Base-by-base conservation (phyloP, 768 basidiomycete genomes). In the Tulasnella sp. region DNA sequence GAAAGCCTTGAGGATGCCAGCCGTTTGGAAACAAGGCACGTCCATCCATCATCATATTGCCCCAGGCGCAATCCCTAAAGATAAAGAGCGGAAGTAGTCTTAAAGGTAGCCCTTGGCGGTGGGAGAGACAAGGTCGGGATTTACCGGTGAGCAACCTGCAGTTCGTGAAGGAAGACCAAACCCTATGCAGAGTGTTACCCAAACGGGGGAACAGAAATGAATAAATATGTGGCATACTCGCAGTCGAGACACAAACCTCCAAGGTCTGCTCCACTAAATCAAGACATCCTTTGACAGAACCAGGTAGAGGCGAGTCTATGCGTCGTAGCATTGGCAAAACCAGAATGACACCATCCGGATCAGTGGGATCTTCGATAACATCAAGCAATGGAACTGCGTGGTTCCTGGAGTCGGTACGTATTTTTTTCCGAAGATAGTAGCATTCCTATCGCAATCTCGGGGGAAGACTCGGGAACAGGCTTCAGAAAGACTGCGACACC, bases 121-220 rank as follows among this genome's bases (percentile, higher is more conserved):
- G 60, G 28, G 7, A 20, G 50, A 34, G 3, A 3, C 4, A 24
- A 64, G 7, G 24, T 42, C 42, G 8, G 42, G 24, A 28, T n/a
- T 20, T 18, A 81, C 80, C 77, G 28, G 44, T 81, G 80, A 54
- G 80, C 80, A 0, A 78, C 40, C 22, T 75, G 4, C 4, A 74
- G 76, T 50, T 81, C 80, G n/a, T 81, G 80, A 34, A 81, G 74
- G 72, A 78, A 81, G 6, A 60, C 69, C 24, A 81, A 18, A 22
- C 80, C 80, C 80, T 81, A 16, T 64, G 8, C 4, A 4, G 7
- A 4, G 60, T n/a, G 46, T 5, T 5, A 42, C 42, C 42, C 42
- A 42, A 42, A 42, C 4, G 42, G 12, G 42, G 12, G 12, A 42
- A 5, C 4, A 42, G n/a, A n/a, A n/a, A n/a, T n/a, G n/a, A n/a